phyloP scores from a whole-genome alignment of 2,329 filamentous ascomycete genomes.

The Furcasterigmium sp. region DNA sequence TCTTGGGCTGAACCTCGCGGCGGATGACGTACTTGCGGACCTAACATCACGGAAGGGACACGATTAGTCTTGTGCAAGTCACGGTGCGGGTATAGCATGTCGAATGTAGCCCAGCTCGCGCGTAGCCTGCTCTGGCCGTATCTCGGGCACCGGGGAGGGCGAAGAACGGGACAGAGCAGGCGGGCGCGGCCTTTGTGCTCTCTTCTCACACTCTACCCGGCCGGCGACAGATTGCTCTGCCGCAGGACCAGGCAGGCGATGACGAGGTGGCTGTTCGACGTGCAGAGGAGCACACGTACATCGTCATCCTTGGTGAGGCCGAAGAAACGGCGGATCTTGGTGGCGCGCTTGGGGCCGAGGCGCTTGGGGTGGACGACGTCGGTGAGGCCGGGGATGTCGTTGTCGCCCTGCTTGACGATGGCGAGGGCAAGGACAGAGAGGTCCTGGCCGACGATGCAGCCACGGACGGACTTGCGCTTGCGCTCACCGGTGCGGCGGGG shows the following conservation, averaged over 20 bases:
- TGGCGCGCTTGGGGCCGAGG: slow-evolving; percentile 98
- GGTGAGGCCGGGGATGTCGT: slow-evolving; percentile 91
- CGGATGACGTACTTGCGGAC: slow-evolving; percentile 99
- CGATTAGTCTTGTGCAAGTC: slow-evolving; percentile 27
- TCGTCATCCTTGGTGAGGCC: slow-evolving; percentile 99
- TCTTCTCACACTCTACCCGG: slow-evolving; percentile 57
- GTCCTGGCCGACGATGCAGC: slow-evolving; percentile 97
- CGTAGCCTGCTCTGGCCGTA: not conserved
- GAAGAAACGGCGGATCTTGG: slow-evolving; percentile 99
- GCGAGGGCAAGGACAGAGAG: slow-evolving; percentile 89
- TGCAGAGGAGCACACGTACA: slow-evolving; percentile 63
- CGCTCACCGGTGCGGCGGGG: slow-evolving; percentile 96
- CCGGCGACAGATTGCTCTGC: slow-evolving; percentile 32
- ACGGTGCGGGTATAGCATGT: not conserved
- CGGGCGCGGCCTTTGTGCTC: slow-evolving; percentile 2
- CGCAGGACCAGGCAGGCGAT: slow-evolving; percentile 64
- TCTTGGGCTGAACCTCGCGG: slow-evolving; percentile 95
- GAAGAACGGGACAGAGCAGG: not conserved
- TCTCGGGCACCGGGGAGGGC: not conserved
- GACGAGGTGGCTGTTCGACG: slow-evolving; percentile 50
- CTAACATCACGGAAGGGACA: slow-evolving; percentile 42
- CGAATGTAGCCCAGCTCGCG: slow-evolving; percentile 7
- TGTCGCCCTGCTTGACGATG: slow-evolving; percentile 97
- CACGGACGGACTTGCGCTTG: slow-evolving; percentile 98
- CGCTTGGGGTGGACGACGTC: slow-evolving; percentile 98